Base-by-base conservation (phyloP, 345 rosid genomes). In the Gossypium rotundifolium region DNA sequence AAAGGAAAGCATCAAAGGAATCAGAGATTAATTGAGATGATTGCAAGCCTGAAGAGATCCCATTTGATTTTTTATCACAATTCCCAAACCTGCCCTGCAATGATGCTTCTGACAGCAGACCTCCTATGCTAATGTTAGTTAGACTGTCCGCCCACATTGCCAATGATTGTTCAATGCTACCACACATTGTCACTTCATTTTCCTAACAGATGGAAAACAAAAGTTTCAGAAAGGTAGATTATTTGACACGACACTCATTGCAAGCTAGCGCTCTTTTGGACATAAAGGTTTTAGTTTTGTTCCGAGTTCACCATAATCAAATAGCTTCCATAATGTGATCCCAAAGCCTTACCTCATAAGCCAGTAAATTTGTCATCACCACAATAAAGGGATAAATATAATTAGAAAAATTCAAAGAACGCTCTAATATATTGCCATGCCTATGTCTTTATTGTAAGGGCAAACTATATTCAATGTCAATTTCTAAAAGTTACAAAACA, bases 71-170 rank as follows among this genome's bases (percentile, higher is more conserved):
- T 12, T n/a, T 17, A 60, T 60, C 40, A 60, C 64, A 60, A 60
- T 60, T 60, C 27, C 64, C 64, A 60, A 60, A 60, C 38, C 18
- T 60, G 2, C 64, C 64, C 40, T 60, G 64, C 40, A 60, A 60
- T 12, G 64, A 60, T 60, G 64, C 64, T 60, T 60, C 64, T 60
- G 40, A 60, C 64, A 60, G 64, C 64, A 60, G 64, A 27, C 91
- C 96, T 72, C 97, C 94, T 46, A 92, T 87, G 85, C 98, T 94
- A 78, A 91, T 84, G 81, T 85, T 83, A 18, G 89, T 83, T 55
- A 89, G 81, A 74, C 81, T 70, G 65, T 91, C 97, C 44, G 76
- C 90, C 98, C 98, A 94, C 12, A 81, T 75, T 17, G 78, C 72
- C 57, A 84, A 78, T 62, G 85, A 65, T 81, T 84, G 81, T 48